Base-by-base conservation (phyloP, 352 stramenopile genomes). In the Phytophthora chlamydospora region DNA sequence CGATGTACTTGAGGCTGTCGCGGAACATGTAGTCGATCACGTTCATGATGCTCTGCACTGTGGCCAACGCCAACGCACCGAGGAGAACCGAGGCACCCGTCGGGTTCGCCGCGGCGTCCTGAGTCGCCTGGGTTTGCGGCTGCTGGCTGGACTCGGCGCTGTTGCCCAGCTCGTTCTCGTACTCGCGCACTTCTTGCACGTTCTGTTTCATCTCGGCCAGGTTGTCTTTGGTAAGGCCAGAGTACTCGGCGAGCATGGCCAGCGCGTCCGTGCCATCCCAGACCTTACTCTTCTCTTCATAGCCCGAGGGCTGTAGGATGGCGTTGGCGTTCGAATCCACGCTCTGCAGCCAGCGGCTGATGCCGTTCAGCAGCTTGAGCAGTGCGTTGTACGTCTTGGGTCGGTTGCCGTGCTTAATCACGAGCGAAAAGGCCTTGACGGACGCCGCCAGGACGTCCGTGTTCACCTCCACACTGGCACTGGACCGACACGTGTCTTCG, bases 21-120 rank as follows among this genome's bases (percentile, higher is more conserved):
- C 84, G 76, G 17, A 88, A 89, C 85, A 95, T 91, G 60, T 90
- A 95, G 29, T 89, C 80, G 12, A 75, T 75, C 8, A 95, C 85
- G 36, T 78, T 84, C 39, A 93, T 67, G 19, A 95, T 68, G 13
- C 62, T 75, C 27, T 83, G 62, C 8, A 92, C 74, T 0, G 80
- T 91, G 9, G 62, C 78, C 29, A 93, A 52, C 19, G 83, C 76
- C 46, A 89, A 41, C 1, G 75, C 75, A 4, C 71, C 83, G 1
- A 95, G 57, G 19, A 85, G 59, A 42, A 77, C 49, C 29, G 64
- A 73, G 2, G 58, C 72, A 27, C 46, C 63, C 7, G 38, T 67
- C 9, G 58, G 58, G 13, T 73, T 80, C 14, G 27, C 48, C 5
- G 62, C 67, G 42, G 62, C 67, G 54, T 73, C 62, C 40, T 62